Base-by-base conservation (phyloP, 2,329 filamentous ascomycete genomes). In the Cladorrhinum sp. region DNA sequence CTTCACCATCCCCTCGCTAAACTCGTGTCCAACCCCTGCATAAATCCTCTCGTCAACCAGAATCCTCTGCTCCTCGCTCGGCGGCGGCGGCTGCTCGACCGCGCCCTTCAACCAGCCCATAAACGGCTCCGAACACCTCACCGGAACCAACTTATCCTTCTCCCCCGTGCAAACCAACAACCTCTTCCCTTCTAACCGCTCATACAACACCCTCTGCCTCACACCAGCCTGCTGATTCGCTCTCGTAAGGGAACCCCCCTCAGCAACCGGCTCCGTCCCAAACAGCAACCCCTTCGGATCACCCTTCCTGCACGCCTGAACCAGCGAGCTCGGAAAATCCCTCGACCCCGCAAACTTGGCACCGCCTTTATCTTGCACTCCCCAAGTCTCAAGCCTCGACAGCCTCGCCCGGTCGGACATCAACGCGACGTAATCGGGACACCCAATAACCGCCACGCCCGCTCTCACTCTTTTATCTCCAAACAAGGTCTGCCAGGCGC, bases 401-500 rank as follows among this genome's bases (percentile, higher is more conserved):
- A 87, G 79, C 4, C 84, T 79, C 0, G 94, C 94, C 10, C 95
- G 90, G 68, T 94, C 87, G 8, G 79, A 81, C 86, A 98, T 89
- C 16, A 98, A 73, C 20, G 73, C 82, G 83, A 36, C 28, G 5
- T 33, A 6, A 74, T 99, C 94, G 0, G 93, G 92, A 73, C 92
- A 96, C 1, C 94, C 95, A 57, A 98, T 90, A 23, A 96, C 82
- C 2, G 90, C 81, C 7, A 96, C 86, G 1, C 85, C 92, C 0
- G 90, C 87, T n/a, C 82, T 87, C 59, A 98, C 83, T 65, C 92
- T 83, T 18, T 87, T 85, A 62, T 98, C 93, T 39, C 86, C 83
- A 51, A 97, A 83, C 61, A 96, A 76, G 26, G 86, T 82, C 71
- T 96, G 89, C 92, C 94, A 98, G 1, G 89, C 87, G 12, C 89